A percentile compares a stretch with the other conserved stretches of the same genome.
These are phyloP conservation scores for Deinandra increscens DNA, from an alignment of 129 eudicot species.

Conservation along the genomic window DNA sequence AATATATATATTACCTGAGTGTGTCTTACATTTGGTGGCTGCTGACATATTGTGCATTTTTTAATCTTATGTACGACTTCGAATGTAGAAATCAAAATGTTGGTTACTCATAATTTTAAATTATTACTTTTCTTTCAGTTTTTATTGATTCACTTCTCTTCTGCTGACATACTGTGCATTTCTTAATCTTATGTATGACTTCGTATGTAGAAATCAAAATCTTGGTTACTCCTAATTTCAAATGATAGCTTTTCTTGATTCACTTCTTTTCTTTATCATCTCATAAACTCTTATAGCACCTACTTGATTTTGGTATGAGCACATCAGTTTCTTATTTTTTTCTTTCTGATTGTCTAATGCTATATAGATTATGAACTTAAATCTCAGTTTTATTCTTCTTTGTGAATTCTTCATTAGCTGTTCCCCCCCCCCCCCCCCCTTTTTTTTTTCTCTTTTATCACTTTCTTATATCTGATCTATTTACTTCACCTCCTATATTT, in stretches of 20 bases:
- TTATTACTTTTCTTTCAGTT: neutral
- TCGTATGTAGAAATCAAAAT: constrained; percentile 1
- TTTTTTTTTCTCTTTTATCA: constrained; percentile 14
- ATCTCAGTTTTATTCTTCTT: neutral
- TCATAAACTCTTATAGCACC: neutral
- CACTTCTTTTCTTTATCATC: neutral
- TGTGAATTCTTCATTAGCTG: neutral
- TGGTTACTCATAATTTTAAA: neutral
- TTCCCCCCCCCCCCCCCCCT: too few relatives aligned
- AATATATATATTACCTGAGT: neutral
- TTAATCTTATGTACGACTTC: neutral
- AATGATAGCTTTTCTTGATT: neutral
- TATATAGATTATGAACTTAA: neutral
- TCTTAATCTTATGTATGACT: neutral
- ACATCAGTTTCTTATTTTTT: neutral
- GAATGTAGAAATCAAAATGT: neutral
- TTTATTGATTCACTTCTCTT: neutral
- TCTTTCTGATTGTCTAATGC: neutral
- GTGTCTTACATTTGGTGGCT: neutral
- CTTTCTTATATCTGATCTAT: neutral
- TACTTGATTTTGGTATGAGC: constrained; percentile 3
- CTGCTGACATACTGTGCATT: neutral
- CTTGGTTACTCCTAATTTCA: neutral
- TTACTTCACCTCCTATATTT: constrained; percentile 6
- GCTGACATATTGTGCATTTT: neutral